These are phyloP conservation scores for Circinella minor DNA, from an alignment of 371 early-diverging fungal species.

Conservation along the genomic window DNA sequence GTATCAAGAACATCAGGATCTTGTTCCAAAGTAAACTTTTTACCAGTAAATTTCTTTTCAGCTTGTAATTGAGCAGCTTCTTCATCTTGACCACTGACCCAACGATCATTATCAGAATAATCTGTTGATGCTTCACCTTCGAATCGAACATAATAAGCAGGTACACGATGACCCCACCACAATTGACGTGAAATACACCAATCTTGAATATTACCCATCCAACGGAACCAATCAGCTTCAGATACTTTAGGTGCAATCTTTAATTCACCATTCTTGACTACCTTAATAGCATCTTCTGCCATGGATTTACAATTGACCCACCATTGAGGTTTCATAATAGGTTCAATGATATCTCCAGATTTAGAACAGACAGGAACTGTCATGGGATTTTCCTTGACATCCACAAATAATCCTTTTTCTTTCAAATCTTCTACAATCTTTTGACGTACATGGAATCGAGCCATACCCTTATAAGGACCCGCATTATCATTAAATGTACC, in stretches of 20 bases:
- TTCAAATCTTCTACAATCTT: constrained; percentile 89
- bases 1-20: constrained; percentile 99
- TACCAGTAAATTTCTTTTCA: constrained; percentile 72
- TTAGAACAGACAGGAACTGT: constrained; percentile 92
- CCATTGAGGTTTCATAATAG: constrained; percentile 99
- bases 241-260: constrained; percentile 91
- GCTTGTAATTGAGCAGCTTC: constrained; percentile 84
- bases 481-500: constrained; percentile 93
- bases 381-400: constrained; percentile 92
- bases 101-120: constrained; percentile 67
- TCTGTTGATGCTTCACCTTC: constrained; percentile 58
- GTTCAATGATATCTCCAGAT: constrained; percentile 98
- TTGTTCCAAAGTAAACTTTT: constrained; percentile 54
- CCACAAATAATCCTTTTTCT: constrained; percentile 88
- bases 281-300: constrained; percentile 89
- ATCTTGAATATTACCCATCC: constrained; percentile 94
- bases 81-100: constrained; percentile 90
- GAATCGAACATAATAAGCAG: constrained; percentile 94
- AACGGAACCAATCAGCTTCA: constrained; percentile 95
- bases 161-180: constrained; percentile 99
- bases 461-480: constrained; percentile 88
- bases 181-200: constrained; percentile 99
- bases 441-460: constrained; percentile 96
- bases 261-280: constrained; percentile 86
- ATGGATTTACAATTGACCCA: constrained; percentile 95